These are phyloP conservation scores for Chaetothyriales sp. DNA, from an alignment of 2,329 filamentous ascomycete genomes.

Conservation along the genomic window DNA sequence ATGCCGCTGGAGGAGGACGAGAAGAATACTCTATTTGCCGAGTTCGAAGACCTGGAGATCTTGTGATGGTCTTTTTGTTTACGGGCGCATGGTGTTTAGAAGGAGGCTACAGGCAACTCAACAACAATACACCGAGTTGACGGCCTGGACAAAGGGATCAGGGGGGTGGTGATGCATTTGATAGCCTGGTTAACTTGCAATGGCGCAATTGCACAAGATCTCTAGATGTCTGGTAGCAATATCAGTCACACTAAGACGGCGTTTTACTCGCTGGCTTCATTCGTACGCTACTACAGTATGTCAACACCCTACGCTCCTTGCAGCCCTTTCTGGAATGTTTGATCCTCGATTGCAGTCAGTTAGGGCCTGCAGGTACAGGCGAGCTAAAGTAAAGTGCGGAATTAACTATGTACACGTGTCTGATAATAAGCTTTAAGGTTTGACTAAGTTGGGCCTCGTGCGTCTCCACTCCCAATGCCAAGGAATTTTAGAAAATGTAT, in stretches of 20 bases:
- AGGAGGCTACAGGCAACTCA: background rate
- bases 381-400: background rate
- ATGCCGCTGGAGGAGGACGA: constrained; percentile 20
- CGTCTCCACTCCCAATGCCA: background rate
- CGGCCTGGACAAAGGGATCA: background rate
- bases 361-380: too few species aligned
- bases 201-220: background rate
- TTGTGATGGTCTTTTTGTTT: background rate
- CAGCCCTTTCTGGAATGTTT: too few species aligned
- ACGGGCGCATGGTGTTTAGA: background rate
- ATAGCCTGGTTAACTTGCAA: background rate
- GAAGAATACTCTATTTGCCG: constrained; percentile 30
- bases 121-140: background rate
- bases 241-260: background rate
- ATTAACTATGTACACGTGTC: too few species aligned
- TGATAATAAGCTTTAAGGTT: too few species aligned
- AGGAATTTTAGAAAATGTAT: too few species aligned
- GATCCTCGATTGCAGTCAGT: too few species aligned
- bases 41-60: constrained; percentile 35
- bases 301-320: too few species aligned
- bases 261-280: background rate
- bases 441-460: too few species aligned
- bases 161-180: background rate
- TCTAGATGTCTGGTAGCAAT: background rate
- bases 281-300: too few species aligned